Evolutionary conservation across 768 basidiomycete species (phyloP).

Genomic region (Porphyrellus cyaneotinctus): DNA sequence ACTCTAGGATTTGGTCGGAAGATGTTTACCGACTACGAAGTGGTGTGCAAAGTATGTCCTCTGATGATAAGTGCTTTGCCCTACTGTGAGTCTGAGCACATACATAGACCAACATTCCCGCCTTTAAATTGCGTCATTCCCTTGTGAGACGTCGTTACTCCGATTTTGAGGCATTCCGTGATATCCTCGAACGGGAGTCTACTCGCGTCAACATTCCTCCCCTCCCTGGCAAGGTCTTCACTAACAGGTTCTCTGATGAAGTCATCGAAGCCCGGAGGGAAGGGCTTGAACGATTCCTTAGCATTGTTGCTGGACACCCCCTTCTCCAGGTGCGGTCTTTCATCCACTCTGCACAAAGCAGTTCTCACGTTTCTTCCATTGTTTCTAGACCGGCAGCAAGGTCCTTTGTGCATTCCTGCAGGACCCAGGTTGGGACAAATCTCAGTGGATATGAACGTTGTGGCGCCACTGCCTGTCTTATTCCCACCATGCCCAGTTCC

Average conservation of each 20-base stretch:
- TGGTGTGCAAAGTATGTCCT: slow-evolving; percentile 81
- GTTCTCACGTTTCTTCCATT: slow-evolving; percentile 4
- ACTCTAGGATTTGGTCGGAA: slow-evolving; percentile 81
- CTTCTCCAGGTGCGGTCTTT: slow-evolving; percentile 72
- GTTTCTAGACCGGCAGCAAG: slow-evolving; percentile 82
- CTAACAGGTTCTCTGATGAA: slow-evolving; percentile 96
- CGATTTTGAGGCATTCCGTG: slow-evolving; percentile 95
- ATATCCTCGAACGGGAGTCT: slow-evolving; percentile 94
- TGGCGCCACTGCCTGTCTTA: background rate
- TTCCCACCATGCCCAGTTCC: background rate
- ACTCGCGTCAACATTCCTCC: slow-evolving; percentile 97
- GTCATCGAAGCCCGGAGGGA: slow-evolving; percentile 91
- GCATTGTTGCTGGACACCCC: slow-evolving; percentile 96
- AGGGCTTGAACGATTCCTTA: slow-evolving; percentile 91
- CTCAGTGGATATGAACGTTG: slow-evolving; percentile 63
- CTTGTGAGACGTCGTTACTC: slow-evolving; percentile 85
- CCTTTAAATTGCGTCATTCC: slow-evolving; percentile 95
- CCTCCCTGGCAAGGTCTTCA: slow-evolving; percentile 97
- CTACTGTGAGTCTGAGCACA: slow-evolving; percentile 1
- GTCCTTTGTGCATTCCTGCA: slow-evolving; percentile 94
- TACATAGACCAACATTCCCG: slow-evolving; percentile 92
- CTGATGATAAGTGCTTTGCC: background rate
- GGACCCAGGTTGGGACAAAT: slow-evolving; percentile 87
- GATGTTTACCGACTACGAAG: slow-evolving; percentile 99
- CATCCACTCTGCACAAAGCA: background rate